phyloP scores from a whole-genome alignment of 83 land plant genomes.

The Thuja plicata region DNA sequence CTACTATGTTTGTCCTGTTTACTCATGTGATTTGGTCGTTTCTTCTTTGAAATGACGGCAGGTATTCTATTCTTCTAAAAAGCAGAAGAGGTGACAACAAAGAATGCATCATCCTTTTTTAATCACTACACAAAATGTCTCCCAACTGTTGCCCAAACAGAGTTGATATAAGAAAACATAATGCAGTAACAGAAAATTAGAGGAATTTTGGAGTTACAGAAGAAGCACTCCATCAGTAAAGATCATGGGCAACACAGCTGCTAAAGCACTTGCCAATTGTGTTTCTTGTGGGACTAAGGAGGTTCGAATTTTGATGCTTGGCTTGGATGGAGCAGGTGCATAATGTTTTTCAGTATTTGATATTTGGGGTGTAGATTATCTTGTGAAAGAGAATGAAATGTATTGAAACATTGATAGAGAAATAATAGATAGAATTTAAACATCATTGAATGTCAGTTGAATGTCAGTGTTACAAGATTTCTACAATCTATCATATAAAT shows the following conservation, averaged over 20 bases:
- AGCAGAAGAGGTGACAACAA: constrained; percentile 1
- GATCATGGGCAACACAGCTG: constrained; percentile 12
- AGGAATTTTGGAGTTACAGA: background rate
- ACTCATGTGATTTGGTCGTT: background rate
- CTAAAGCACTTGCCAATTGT: background rate
- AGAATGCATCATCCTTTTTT: background rate
- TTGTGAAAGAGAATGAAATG: too few species aligned
- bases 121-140: background rate
- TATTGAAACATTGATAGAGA: too few species aligned
- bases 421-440: too few species aligned
- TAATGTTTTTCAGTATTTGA: background rate
- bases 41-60: background rate
- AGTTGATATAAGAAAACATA: background rate
- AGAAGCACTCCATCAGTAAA: background rate
- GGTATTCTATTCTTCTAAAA: background rate
- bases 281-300: constrained; percentile 18
- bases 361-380: too few species aligned
- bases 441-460: too few species aligned
- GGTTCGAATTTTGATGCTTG: constrained; percentile 25
- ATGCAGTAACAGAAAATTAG: background rate
- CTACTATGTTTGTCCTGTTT: background rate
- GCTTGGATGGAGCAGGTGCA: constrained; percentile 29
- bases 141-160: background rate
- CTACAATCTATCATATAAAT: too few species aligned
- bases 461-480: too few species aligned